These are phyloP conservation scores for Claviceps spartinae DNA, from an alignment of 2,329 filamentous ascomycete species.

Conservation along the genomic window DNA sequence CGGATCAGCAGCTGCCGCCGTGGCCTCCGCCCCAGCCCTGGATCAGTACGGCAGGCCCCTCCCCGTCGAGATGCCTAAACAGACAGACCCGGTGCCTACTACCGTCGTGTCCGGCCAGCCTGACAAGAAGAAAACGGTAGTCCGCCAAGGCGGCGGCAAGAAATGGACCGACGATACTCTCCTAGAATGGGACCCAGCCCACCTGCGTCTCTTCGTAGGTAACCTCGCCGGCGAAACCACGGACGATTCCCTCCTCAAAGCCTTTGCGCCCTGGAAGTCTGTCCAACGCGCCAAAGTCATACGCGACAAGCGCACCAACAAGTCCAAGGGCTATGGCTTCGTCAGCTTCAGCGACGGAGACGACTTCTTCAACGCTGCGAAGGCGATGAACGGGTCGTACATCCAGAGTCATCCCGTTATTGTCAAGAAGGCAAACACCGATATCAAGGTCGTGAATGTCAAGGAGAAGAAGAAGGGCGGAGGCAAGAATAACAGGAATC, in stretches of 20 bases:
- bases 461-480: conserved; percentile 42
- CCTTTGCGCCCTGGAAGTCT: conserved; percentile 76
- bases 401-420: conserved; percentile 92
- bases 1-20: conserved; percentile 14
- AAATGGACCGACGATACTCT: conserved; percentile 81
- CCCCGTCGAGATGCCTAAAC: conserved; percentile 14
- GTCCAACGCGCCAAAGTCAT: conserved; percentile 89
- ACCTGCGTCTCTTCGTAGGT: conserved; percentile 89
- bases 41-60: conserved; percentile 20
- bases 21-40: conserved; percentile 15
- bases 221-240: conserved; percentile 96
- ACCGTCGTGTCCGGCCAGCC: conserved; percentile 34
- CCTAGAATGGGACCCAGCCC: conserved; percentile 89
- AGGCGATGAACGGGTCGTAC: conserved; percentile 98
- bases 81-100: conserved; percentile 20
- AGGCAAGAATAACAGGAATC: conserved; percentile 21
- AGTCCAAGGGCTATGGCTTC: conserved; percentile 93
- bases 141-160: conserved; percentile 79
- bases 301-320: conserved; percentile 88
- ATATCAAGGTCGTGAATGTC: conserved; percentile 66
- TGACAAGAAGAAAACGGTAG: conserved; percentile 71
- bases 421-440: conserved; percentile 77
- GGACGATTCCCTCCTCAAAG: conserved; percentile 88
- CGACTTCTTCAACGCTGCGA: conserved; percentile 89
- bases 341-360: conserved; percentile 92